phyloP scores from a whole-genome alignment of 2,329 filamentous ascomycete genomes.

The Colletotrichum sp. region DNA sequence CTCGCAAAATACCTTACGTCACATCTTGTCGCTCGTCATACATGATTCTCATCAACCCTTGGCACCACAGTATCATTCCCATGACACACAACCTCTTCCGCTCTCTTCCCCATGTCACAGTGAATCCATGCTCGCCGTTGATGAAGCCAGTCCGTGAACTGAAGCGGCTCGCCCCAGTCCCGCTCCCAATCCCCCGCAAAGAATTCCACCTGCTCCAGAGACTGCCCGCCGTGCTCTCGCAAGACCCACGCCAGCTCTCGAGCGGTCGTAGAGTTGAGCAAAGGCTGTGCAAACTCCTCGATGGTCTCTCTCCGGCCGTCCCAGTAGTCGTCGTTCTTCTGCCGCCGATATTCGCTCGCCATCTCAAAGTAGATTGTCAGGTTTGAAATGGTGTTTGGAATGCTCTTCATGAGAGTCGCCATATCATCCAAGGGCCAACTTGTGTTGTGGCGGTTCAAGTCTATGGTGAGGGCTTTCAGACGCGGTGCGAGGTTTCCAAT shows the following conservation, averaged over 20 bases:
- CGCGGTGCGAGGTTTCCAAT: background rate
- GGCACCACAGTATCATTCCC: background rate
- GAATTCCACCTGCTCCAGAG: background rate
- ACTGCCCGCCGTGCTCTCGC: background rate
- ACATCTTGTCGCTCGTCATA: background rate
- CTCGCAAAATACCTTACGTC: background rate
- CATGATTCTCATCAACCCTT: fast-evolving
- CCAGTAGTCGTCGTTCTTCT: background rate
- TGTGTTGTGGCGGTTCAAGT: background rate
- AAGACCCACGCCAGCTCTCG: background rate
- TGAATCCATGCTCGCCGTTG: background rate
- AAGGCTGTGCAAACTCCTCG: background rate
- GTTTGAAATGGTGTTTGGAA: background rate
- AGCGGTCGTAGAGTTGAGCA: background rate
- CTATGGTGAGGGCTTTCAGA: background rate
- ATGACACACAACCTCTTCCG: background rate
- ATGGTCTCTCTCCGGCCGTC: background rate
- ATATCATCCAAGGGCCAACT: background rate
- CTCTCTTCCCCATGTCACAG: background rate
- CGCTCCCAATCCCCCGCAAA: background rate
- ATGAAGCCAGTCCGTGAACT: background rate
- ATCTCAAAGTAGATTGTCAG: background rate
- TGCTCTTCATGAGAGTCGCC: background rate
- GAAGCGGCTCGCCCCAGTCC: background rate
- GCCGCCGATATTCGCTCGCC: background rate